Base-by-base conservation (phyloP, 106 monocot genomes). In the Cymbidium sinense region DNA sequence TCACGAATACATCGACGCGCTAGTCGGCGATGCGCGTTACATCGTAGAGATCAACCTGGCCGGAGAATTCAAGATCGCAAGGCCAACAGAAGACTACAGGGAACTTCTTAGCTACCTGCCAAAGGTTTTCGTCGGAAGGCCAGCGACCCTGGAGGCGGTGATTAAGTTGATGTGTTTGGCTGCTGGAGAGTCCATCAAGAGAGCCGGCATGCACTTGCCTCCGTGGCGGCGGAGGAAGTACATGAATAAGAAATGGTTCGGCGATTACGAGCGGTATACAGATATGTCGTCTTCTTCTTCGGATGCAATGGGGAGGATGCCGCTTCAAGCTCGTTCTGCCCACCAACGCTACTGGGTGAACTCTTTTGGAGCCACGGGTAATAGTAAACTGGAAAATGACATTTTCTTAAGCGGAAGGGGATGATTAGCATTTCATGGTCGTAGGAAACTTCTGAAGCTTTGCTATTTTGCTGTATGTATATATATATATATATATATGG, bases 1-100 rank as follows among this genome's bases (percentile, higher is more conserved):
- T 43, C 82, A 91, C 84, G 87, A 89, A 70, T 91, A 84, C 87
- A 78, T 94, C 77, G 94, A 94, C 83, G 88, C 91, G 30, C 19
- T 58, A 10, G 15, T 12, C 43, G 78, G 65, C n/a, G 70, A 77
- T 4, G 15, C 23, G 4, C 87, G 91, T 2, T 94, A 86, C 89
- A 84, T 94, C 25, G 82, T 94, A 17, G 93, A 87, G 29, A 55
- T 77, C 31, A 84, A 88, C 67, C 70, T 90, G 1, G 77, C 87
- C 7, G 70, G 43, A 20, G 82, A 93, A 70, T 93, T 93, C 51
- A 80, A 88, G 76, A 89, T 93, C 33, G 93, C 90, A 1, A 76
- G 90, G 73, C 89, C 94, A n/a, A 88, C 83, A 74, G 29, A 39
- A 7, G 73, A 88, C 8, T 89, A 91, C 82, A 21, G 4, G 2